Evolutionary conservation across 805 yeast species (phyloP).

Genomic region (Wickerhamomyces subpelliculosus): DNA sequence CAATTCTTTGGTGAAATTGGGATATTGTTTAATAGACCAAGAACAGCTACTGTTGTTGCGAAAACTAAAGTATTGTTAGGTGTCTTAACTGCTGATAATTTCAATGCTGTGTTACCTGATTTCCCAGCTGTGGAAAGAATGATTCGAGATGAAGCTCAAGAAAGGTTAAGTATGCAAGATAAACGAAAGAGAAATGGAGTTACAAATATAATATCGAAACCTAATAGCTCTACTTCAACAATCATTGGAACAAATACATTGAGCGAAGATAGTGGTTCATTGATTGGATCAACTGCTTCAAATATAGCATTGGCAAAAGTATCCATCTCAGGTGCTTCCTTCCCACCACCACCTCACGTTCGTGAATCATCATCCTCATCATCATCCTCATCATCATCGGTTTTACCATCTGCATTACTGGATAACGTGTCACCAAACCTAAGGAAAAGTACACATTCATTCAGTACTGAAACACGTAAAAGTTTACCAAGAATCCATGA

Average conservation of each 20-base stretch:
- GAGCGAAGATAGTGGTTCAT: constrained; percentile 1
- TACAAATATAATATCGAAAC: constrained; percentile 20
- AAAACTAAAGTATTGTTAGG: constrained; percentile 61
- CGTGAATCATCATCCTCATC: no score
- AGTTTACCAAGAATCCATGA: constrained; percentile 22
- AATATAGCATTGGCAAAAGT: constrained; percentile 26
- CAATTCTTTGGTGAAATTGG: constrained; percentile 78
- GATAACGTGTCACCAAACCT: background rate
- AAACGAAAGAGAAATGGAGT: constrained; percentile 44
- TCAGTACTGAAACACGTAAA: background rate
- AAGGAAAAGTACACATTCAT: background rate
- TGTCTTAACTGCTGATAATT: constrained; percentile 57
- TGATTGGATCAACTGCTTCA: no score
- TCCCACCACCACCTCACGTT: constrained; percentile 28
- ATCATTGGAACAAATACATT: no score
- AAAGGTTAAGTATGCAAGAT: constrained; percentile 64
- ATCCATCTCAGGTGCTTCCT: constrained; percentile 32
- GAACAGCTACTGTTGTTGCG: constrained; percentile 76
- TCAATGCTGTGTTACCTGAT: constrained; percentile 50
- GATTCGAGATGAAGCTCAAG: constrained; percentile 75
- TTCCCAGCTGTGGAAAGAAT: constrained; percentile 62
- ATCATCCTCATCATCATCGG: constrained; percentile 5
- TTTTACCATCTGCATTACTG: constrained; percentile 2
- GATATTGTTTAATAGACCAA: constrained; percentile 63
- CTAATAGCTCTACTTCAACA: constrained; percentile 1